A percentile compares a stretch with the other conserved stretches of the same genome.
phyloP scores from a whole-genome alignment of 257 asterid genomes.

The Orobanche coerulescens region DNA sequence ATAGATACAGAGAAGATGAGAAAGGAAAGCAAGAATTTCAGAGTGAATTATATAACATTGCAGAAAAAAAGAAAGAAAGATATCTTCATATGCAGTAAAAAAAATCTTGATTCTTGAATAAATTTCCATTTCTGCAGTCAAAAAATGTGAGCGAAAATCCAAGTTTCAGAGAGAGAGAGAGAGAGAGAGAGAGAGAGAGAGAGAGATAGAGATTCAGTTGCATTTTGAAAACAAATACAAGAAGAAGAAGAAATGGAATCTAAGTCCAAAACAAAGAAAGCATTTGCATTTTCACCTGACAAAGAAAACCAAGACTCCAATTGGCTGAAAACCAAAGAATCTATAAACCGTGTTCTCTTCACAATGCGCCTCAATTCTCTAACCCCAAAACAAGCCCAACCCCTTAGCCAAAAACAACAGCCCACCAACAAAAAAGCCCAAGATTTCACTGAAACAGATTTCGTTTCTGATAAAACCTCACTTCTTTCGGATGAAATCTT shows the following conservation, averaged over 20 bases:
- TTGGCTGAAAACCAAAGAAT: conserved; percentile 50
- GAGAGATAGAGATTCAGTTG: too few species aligned
- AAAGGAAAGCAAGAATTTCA: not conserved
- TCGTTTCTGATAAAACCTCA: conserved; percentile 45
- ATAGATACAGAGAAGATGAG: not conserved
- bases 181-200: too few species aligned
- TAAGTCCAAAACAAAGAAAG: conserved; percentile 22
- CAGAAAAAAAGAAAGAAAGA: too few species aligned
- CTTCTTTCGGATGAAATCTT: conserved; percentile 58
- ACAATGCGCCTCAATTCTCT: conserved; percentile 52
- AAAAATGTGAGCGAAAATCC: not conserved
- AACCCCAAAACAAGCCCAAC: conserved; percentile 24
- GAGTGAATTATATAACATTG: too few species aligned
- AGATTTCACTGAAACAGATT: conserved; percentile 28
- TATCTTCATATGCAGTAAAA: too few species aligned
- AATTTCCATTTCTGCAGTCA: not conserved
- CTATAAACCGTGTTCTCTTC: conserved; percentile 44
- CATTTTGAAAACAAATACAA: not conserved
- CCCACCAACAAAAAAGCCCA: conserved; percentile 30
- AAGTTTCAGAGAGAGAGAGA: too few species aligned
- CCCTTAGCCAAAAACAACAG: conserved; percentile 18
- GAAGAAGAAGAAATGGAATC: conserved; percentile 5
- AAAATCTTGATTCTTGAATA: too few species aligned
- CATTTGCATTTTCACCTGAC: conserved; percentile 37
- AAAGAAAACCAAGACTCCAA: conserved; percentile 34